Evolutionary conservation across 345 rosid species (phyloP), one percentile per base, ranked within the genome.

Genomic region (Acer campestre): DNA sequence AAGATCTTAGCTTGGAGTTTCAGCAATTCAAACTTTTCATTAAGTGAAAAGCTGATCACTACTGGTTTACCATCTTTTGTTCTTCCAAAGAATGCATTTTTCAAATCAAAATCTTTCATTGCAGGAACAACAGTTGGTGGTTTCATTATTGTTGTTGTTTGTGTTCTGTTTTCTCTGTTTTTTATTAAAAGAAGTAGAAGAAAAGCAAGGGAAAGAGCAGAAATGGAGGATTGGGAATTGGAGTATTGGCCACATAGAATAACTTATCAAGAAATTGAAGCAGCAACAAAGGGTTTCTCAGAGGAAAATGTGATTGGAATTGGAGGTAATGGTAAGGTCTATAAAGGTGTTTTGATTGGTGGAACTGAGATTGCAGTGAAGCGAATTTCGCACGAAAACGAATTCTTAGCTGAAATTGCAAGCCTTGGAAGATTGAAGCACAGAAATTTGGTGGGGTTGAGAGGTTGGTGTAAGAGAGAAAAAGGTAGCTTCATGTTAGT

Each of bases 171-270:
- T 61, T 40, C 73, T 67, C 56, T 86, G 79, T 59, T 81, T 42
- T 67, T 82, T 17, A 76, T 90, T 16, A 87, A 83, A 86, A 87
- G 87, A 68, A 89, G 70, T 83, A 77, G 71, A 51, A 80, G 87
- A 77, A 88, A 4, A 44, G 90, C 83, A 0, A 81, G 83, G 77
- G 88, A 84, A 81, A 86, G 85, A 75, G 96, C 85, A 1, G 86
- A 80, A 69, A 89, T 89, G 89, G 98, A 95, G 77, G 92, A 86
- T 6, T 95, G 97, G 97, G 98, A 95, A 74, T 80, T 88, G 85
- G 97, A 95, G 83, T 95, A 93, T 73, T 93, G 98, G 98, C 97
- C 98, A 0, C 94, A 95, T 27, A 22, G 91, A 77, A 84, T 91
- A 7, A 42, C 85, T 1, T 89, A 86, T 46, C 87, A 85, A 68